A percentile compares a stretch with the other conserved stretches of the same genome.
phyloP scores from a whole-genome alignment of 495 filamentous ascomycete species.

The Trichoderma orchidacearum region DNA sequence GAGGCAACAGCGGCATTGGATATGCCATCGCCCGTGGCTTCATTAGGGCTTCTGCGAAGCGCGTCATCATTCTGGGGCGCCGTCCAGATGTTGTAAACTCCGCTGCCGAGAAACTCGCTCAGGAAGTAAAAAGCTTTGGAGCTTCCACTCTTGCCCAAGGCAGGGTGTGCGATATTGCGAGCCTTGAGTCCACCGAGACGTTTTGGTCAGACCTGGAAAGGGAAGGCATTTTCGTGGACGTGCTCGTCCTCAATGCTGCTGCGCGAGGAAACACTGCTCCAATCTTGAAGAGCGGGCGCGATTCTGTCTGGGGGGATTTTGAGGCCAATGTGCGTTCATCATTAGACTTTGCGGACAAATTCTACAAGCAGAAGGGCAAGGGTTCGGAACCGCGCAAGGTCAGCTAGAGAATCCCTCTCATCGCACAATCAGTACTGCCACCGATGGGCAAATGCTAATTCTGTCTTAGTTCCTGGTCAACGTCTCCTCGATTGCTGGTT shows the following conservation, averaged over 20 bases:
- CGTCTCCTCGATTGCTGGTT: constrained; percentile 16
- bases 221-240: constrained; percentile 12
- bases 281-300: constrained; percentile 10
- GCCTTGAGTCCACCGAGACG: constrained; percentile 5
- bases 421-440: no score
- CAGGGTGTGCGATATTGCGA: constrained; percentile 10
- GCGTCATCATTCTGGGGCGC: constrained; percentile 16
- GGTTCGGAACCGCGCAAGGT: constrained; percentile 5
- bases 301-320: constrained; percentile 10
- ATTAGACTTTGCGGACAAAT: constrained; percentile 14
- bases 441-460: no score
- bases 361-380: constrained; percentile 13
- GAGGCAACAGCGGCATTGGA: constrained; percentile 21
- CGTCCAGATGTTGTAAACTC: constrained; percentile 5
- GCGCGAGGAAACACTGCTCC: not conserved
- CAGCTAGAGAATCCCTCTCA: not conserved
- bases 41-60: constrained; percentile 12
- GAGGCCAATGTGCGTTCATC: constrained; percentile 13
- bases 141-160: constrained; percentile 4
- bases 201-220: constrained; percentile 14
- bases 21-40: constrained; percentile 18
- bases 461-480: constrained; percentile 18
- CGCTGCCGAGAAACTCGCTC: constrained; percentile 4
- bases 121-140: not conserved
- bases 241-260: constrained; percentile 17